Evolutionary conservation across 257 asterid genomes (phyloP).

Genomic region (Voacanga thouarsii): DNA sequence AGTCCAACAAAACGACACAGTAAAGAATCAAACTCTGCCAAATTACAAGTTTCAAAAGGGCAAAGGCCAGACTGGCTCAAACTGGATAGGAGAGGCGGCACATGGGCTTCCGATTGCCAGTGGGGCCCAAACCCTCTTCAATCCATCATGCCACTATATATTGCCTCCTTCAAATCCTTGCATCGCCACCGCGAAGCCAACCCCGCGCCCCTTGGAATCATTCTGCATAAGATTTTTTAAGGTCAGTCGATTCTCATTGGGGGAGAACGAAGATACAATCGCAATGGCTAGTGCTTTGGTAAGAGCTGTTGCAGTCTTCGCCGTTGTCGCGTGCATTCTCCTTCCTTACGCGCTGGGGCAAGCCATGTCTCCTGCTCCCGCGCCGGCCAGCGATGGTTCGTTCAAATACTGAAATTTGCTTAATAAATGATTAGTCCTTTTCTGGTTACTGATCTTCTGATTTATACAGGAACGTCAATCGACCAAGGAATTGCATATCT

Average conservation of each 20-base stretch:
- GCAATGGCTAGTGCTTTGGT: neutral
- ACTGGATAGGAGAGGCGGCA: neutral
- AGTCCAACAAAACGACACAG: neutral
- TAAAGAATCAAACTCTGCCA: neutral
- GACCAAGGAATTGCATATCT: conserved; percentile 58
- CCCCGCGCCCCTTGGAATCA: neutral
- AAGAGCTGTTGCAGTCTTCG: conserved; percentile 7
- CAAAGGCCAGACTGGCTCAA: conserved; percentile 5
- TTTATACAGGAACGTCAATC: conserved; percentile 43
- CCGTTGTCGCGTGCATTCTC: conserved; percentile 5
- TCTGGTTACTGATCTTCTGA: neutral
- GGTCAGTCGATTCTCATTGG: neutral
- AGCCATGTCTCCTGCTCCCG: conserved; percentile 23
- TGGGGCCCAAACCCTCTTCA: neutral
- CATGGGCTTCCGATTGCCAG: neutral
- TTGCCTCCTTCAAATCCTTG: neutral
- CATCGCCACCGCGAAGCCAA: neutral
- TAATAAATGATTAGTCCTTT: neutral
- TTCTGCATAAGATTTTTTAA: neutral
- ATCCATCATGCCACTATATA: neutral
- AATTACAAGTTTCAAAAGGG: neutral
- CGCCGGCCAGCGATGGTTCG: conserved; percentile 28
- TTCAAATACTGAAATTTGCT: too few species aligned
- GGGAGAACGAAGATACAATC: neutral
- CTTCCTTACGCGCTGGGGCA: conserved; percentile 17